Evolutionary conservation across 805 yeast species (phyloP), one percentile per base, ranked within the genome.

Genomic region (Priceomyces medius): DNA sequence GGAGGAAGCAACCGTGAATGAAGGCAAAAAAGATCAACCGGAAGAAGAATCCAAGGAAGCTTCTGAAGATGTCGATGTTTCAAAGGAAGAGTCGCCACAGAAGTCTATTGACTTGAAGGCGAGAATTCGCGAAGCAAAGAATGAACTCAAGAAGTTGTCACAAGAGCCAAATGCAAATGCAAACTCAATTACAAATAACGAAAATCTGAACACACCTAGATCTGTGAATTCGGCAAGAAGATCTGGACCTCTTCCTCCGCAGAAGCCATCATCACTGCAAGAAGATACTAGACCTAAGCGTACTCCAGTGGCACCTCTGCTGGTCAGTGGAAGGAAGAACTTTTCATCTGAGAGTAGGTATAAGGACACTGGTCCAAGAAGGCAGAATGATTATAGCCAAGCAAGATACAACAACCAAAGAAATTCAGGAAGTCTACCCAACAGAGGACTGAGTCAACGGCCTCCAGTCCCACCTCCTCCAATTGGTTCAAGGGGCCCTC

Each of bases 241-340:
- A 21, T 9, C 40, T n/a, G 35, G 24, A 4, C 40, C 39, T 17
- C 35, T 40, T 1, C 45, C 40, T 17, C 40, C 44, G 10, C 45
- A 49, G 29, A 42, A 40, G 26, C 42, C 46, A 18, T 40, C 20
- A 39, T 52, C 34, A 26, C 16, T n/a, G 9, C 24, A 32, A 9
- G 47, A 40, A 31, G 39, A 40, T 31, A 7, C 18, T 13, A 24
- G 12, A 9, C 12, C 48, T 7, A 40, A 35, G 16, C 44, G 61
- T 20, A 47, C 51, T 8, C 61, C 61, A 9, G 46, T 55, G 20
- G 59, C 59, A 9, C 56, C 61, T 8, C 61, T 57, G 34, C 49
- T 42, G 19, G 42, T 45, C 13, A 42, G 48, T 28, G 42, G 47
- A 10, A 46, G 40, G 14, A 38, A 46, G 27, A 45, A 41, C 7